A percentile compares a stretch with the other conserved stretches of the same genome.
Evolutionary conservation across 1,284 basidiomycete species (phyloP).

Genomic region (Porogramme epimiltina): DNA sequence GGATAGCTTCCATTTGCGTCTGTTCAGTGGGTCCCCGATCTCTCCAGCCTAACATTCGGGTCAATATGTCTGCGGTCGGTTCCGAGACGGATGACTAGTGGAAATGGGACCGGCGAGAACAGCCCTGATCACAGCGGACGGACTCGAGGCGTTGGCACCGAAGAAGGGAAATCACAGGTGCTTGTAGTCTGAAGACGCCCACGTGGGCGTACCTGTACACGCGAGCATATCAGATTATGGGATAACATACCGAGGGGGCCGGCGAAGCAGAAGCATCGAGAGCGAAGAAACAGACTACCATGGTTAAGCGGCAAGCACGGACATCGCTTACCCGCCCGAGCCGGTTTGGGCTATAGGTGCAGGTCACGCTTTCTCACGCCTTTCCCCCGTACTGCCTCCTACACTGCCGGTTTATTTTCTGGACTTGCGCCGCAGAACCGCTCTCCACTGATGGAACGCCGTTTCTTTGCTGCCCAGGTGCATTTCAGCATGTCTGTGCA

Average conservation of each 20-base stretch:
- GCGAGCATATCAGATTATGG: not conserved
- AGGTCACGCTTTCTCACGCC: conserved; percentile 5
- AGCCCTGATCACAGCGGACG: conserved; percentile 1
- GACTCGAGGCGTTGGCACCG: conserved; percentile 3
- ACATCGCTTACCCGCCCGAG: not conserved
- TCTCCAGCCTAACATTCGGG: too few relatives aligned
- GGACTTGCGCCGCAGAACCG: not conserved
- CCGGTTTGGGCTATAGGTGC: too few relatives aligned
- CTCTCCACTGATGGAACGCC: too few relatives aligned
- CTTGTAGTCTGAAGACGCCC: too few relatives aligned
- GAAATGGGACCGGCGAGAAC: not conserved
- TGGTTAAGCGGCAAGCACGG: conserved; percentile 10
- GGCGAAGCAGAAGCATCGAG: not conserved
- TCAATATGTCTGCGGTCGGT: not conserved
- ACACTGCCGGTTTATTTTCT: conserved; percentile 12
- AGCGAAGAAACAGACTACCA: conserved; percentile 1
- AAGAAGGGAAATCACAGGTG: not conserved
- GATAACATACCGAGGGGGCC: not conserved
- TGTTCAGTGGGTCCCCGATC: too few relatives aligned
- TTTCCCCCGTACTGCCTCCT: conserved; percentile 9
- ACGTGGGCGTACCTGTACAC: not conserved
- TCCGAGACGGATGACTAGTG: too few relatives aligned
- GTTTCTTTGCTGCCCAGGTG: too few relatives aligned
- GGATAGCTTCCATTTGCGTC: conserved; percentile 3
- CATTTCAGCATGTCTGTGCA: too few relatives aligned